A percentile compares a stretch with the other conserved stretches of the same genome.
phyloP scores from a whole-genome alignment of 202 grass and related monocot genomes.

The Schoenoplectus triqueter region DNA sequence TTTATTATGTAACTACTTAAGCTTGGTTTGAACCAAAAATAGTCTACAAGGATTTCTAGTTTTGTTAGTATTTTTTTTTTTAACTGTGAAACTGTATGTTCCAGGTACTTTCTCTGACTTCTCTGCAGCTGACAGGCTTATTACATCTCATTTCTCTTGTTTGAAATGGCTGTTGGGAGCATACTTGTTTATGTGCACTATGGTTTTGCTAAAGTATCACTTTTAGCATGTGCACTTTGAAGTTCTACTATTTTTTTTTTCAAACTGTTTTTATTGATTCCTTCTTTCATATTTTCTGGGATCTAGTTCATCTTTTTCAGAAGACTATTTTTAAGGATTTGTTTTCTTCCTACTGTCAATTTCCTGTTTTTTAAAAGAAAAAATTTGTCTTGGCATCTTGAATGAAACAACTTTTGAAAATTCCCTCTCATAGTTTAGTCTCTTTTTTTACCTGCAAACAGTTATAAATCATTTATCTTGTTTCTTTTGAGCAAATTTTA shows the following conservation, averaged over 20 bases:
- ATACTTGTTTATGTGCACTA: neutral
- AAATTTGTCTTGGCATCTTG: neutral
- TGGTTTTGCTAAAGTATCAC: neutral
- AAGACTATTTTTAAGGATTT: neutral
- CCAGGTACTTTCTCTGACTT: slow-evolving; percentile 97
- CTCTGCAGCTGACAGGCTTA: slow-evolving; percentile 98
- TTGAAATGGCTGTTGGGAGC: slow-evolving; percentile 17
- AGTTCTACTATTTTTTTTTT: slow-evolving; percentile 15
- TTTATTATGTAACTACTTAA: neutral
- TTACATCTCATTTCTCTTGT: slow-evolving; percentile 32
- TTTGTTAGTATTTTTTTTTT: slow-evolving; percentile 30
- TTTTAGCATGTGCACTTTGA: neutral
- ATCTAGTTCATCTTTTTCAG: neutral
- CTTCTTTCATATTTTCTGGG: neutral
- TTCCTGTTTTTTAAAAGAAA: neutral
- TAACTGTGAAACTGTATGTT: slow-evolving; percentile 55
- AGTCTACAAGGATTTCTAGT: neutral
- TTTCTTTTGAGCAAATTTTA: neutral
- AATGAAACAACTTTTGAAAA: neutral
- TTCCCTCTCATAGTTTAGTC: neutral
- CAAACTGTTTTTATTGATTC: neutral
- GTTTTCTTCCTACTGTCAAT: neutral
- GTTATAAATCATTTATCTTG: neutral
- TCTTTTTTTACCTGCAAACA: neutral
- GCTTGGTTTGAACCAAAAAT: slow-evolving; percentile 8